Base-by-base conservation (phyloP, 257 asterid genomes). In the Przewalskia tangutica region DNA sequence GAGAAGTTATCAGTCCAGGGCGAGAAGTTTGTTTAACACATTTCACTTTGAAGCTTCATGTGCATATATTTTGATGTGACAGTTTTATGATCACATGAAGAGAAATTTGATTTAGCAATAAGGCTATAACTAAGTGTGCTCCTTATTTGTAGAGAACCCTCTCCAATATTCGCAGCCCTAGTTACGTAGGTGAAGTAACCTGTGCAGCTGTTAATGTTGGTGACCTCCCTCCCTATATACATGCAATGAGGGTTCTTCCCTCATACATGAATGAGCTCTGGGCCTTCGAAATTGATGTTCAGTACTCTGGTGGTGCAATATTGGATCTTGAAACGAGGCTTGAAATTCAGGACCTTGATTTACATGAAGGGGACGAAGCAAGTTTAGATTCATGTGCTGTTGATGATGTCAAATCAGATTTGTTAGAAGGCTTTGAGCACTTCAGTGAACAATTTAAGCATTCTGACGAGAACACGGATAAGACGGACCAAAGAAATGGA, bases 171-270 rank as follows among this genome's bases (percentile, higher is more conserved):
- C 91, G 97, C 71, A 89, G 86, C 84, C 99, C 97, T 68, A 92
- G 88, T 89, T 95, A 89, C 89, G 87, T 95, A 1, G 97, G 98
- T 81, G 97, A 92, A 84, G 89, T 95, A 85, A 87, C 89, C 2
- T 95, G 99, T 86, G 90, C 92, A 77, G 88, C 94, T 85, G 88
- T 91, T 83, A 89, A 92, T 93, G 92, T 86, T 82, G 99, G 99
- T 82, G 88, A 86, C 84, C 91, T 94, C 82, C 98, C 99, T 85
- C 99, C 99, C 9, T 95, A 89, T 77, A 89, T 95, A 77, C 94
- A 88, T 87, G 92, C 93, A 58, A 91, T 94, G 97, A 91, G 97
- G 91, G 94, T 90, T 78, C 91, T 92, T 85, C 97, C 99, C 67
- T 92, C 97, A 44, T 92, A 91, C 85, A 90, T 90, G 94, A 89